Conservation (phyloP, 768 basidiomycete species). For the Kwoniella bestiolae region DNA sequence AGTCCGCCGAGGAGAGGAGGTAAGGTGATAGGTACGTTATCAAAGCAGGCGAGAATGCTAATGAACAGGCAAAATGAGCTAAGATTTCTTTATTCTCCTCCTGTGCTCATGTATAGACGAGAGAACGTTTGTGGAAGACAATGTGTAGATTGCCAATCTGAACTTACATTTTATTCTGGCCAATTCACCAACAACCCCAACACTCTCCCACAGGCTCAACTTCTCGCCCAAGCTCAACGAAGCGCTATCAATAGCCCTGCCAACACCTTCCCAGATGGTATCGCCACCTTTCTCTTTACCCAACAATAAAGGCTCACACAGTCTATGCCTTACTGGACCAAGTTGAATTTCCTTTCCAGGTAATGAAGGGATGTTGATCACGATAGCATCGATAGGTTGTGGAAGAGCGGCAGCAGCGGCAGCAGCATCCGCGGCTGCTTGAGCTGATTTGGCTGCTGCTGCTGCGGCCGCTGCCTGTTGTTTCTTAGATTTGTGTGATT, state of each 20-base stretch:
- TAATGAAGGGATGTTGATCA: conserved; percentile 42
- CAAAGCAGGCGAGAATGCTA: conserved; percentile 51
- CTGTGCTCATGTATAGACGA: no score
- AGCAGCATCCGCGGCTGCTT: conserved; percentile 41
- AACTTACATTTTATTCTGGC: conserved; percentile 53
- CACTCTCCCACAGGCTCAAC: conserved; percentile 48
- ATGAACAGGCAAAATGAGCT: no score
- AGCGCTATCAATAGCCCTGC: conserved; percentile 41
- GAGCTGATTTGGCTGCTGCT: conserved; percentile 42
- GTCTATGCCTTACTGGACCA: conserved; percentile 51
- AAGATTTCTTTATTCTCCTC: no score
- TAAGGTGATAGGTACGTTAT: conserved; percentile 52
- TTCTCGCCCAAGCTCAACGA: conserved; percentile 37
- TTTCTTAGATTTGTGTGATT: conserved; percentile 50
- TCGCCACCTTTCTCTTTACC: conserved; percentile 40
- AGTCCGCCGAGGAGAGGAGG: conserved; percentile 46
- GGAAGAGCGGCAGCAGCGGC: conserved; percentile 40
- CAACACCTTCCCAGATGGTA: conserved; percentile 53
- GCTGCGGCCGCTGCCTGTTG: conserved; percentile 37
- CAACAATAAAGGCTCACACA: conserved; percentile 52
- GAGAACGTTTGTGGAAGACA: no score
- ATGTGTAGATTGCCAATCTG: no score
- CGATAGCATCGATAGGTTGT: conserved; percentile 39
- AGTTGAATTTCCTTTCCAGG: conserved; percentile 44
- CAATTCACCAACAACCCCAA: conserved; percentile 52